These are phyloP conservation scores for Flaveria bidentis DNA, from an alignment of 129 eudicot genomes.

Conservation along the genomic window DNA sequence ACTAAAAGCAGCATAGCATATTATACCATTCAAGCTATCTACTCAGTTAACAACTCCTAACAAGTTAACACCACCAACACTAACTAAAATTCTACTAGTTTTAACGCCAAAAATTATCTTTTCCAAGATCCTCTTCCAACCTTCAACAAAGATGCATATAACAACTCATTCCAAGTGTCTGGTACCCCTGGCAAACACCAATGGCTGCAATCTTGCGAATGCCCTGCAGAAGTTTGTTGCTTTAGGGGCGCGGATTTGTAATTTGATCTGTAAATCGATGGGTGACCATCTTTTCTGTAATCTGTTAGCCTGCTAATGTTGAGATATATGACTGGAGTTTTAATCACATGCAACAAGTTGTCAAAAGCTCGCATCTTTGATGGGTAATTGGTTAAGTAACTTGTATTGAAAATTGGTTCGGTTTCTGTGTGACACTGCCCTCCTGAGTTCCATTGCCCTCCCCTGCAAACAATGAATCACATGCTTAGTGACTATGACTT, in stretches of 20 bases:
- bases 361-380: slow-evolving; percentile 77
- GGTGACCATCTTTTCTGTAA: slow-evolving; percentile 91
- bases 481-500: background rate
- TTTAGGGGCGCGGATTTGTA: slow-evolving; percentile 36
- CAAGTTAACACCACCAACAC: background rate
- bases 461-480: slow-evolving; percentile 52
- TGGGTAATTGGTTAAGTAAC: slow-evolving; percentile 60
- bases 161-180: slow-evolving; percentile 87
- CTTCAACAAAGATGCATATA: slow-evolving; percentile 73
- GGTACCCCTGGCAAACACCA: slow-evolving; percentile 99
- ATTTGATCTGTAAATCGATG: slow-evolving; percentile 68
- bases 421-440: slow-evolving; percentile 93
- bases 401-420: slow-evolving; percentile 63
- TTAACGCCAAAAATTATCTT: slow-evolving; percentile 24
- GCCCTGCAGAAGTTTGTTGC: slow-evolving; percentile 47
- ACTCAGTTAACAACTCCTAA: slow-evolving; percentile 22
- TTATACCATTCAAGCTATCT: slow-evolving; percentile 5
- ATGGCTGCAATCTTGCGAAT: slow-evolving; percentile 88
- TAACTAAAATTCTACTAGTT: background rate
- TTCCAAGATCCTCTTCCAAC: slow-evolving; percentile 62
- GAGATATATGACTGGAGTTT: slow-evolving; percentile 65
- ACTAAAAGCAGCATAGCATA: no score
- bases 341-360: slow-evolving; percentile 55
- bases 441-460: slow-evolving; percentile 95
- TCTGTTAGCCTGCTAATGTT: slow-evolving; percentile 85